Evolutionary conservation across 139 green algal species (phyloP).

Genomic region (Chlorella ohadii): DNA sequence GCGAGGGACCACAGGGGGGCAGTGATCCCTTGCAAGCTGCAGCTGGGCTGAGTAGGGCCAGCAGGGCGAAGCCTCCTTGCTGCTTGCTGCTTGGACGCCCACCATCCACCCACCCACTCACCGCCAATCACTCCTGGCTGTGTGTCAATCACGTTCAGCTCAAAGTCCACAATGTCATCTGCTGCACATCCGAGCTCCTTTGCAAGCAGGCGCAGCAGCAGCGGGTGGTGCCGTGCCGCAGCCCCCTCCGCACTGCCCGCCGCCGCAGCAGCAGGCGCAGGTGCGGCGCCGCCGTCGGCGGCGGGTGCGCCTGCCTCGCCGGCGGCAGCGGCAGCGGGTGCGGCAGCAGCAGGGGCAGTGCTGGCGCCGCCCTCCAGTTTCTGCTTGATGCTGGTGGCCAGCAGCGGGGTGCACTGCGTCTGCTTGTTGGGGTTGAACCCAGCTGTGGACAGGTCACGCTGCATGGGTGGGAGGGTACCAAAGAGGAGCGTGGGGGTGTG

Average conservation of each 20-base stretch:
- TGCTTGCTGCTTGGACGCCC: too few species aligned
- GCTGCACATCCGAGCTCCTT: constrained; percentile 69
- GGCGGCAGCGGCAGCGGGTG: background rate
- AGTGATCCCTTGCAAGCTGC: too few species aligned
- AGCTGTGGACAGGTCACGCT: constrained; percentile 63
- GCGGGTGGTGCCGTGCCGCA: constrained; percentile 67
- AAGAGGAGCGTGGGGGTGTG: too few species aligned
- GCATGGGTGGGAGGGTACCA: background rate
- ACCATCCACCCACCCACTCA: background rate
- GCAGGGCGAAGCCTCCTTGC: too few species aligned
- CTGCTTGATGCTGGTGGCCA: constrained; percentile 74
- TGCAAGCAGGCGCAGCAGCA: constrained; percentile 83
- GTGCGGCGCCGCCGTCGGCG: background rate
- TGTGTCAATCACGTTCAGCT: constrained; percentile 95
- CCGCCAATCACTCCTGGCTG: constrained; percentile 71
- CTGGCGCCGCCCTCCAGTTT: constrained; percentile 4
- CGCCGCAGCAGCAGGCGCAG: background rate
- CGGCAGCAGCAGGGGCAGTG: background rate
- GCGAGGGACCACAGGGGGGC: too few species aligned
- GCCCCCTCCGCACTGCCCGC: background rate
- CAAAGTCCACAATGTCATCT: constrained; percentile 93
- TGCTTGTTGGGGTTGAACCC: constrained; percentile 95
- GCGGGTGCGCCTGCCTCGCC: background rate
- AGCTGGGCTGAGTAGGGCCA: too few species aligned
- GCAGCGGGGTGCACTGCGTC: constrained; percentile 83